These are phyloP conservation scores for Helicocarpus griseus DNA, from an alignment of 2,329 filamentous ascomycete species.

Conservation along the genomic window DNA sequence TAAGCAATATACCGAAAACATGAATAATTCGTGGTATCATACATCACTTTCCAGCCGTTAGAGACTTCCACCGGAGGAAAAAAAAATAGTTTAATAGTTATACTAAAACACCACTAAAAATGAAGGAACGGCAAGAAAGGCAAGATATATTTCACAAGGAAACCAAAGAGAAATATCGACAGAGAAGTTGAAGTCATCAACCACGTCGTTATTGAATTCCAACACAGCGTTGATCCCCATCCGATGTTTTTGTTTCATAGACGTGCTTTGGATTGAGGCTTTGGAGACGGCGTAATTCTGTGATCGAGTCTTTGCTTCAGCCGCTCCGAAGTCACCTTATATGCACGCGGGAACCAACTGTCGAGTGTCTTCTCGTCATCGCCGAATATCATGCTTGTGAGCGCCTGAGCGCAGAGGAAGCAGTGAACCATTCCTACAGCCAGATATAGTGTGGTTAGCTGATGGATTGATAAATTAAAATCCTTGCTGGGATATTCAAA, in stretches of 20 bases:
- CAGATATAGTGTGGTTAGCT: background rate
- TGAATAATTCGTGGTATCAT: no score
- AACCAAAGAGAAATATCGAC: no score
- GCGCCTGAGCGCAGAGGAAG: slow-evolving; percentile 10
- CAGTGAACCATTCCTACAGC: slow-evolving; percentile 11
- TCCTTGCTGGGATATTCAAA: background rate
- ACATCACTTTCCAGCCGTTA: no score
- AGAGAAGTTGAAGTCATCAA: background rate
- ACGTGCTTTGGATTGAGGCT: background rate
- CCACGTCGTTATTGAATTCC: no score
- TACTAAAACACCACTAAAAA: no score
- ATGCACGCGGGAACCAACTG: slow-evolving; percentile 11
- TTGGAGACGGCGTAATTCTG: background rate
- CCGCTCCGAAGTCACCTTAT: slow-evolving; percentile 7
- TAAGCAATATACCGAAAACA: no score
- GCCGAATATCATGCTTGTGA: slow-evolving; percentile 11
- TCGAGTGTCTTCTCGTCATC: slow-evolving; percentile 9
- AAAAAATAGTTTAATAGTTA: no score
- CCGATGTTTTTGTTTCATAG: background rate
- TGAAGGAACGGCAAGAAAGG: no score
- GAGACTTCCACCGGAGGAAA: no score
- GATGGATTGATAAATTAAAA: background rate
- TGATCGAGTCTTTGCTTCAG: background rate
- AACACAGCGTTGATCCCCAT: background rate
- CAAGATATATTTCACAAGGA: no score